Percentiles rank a stretch among this genome's conserved stretches.
Evolutionary conservation across 345 rosid genomes (phyloP).

Genomic region (Gossypium arboreum): DNA sequence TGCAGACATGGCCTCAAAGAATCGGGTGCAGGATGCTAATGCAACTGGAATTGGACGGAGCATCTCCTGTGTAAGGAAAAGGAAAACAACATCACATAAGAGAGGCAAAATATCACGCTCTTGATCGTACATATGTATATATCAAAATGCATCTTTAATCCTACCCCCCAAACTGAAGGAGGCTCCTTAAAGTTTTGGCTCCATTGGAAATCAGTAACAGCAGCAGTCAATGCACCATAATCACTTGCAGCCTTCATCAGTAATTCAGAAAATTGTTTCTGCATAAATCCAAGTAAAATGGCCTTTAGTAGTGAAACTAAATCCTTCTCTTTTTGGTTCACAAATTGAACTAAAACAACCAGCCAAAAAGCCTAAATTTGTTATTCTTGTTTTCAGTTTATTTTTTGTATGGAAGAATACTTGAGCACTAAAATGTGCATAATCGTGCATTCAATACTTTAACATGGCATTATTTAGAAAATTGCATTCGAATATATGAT

Average conservation of each 20-base stretch:
- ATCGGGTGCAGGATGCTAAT: conserved; percentile 92
- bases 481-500: not conserved
- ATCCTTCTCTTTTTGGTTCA: not conserved
- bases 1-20: conserved; percentile 98
- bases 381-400: not conserved
- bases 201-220: conserved; percentile 92
- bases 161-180: conserved; percentile 98
- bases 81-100: not conserved
- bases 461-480: too few species aligned
- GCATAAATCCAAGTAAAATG: conserved; percentile 26
- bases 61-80: conserved; percentile 63
- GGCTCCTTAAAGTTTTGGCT: conserved; percentile 96
- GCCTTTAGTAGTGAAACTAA: conserved; percentile 3
- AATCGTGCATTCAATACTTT: too few species aligned
- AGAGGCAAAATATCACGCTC: not conserved
- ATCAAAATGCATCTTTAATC: conserved; percentile 11
- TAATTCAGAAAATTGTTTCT: conserved; percentile 97
- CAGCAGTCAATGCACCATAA: conserved; percentile 90
- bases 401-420: not conserved
- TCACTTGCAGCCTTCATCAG: conserved; percentile 98
- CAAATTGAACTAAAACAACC: not conserved
- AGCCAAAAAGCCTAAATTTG: not conserved
- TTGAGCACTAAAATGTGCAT: not conserved
- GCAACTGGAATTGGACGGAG: conserved; percentile 98
- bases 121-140: not conserved